A percentile compares a stretch with the other conserved stretches of the same genome.
phyloP scores from a whole-genome alignment of 139 green algal genomes.

The Deuterostichococcus epilithicus region DNA sequence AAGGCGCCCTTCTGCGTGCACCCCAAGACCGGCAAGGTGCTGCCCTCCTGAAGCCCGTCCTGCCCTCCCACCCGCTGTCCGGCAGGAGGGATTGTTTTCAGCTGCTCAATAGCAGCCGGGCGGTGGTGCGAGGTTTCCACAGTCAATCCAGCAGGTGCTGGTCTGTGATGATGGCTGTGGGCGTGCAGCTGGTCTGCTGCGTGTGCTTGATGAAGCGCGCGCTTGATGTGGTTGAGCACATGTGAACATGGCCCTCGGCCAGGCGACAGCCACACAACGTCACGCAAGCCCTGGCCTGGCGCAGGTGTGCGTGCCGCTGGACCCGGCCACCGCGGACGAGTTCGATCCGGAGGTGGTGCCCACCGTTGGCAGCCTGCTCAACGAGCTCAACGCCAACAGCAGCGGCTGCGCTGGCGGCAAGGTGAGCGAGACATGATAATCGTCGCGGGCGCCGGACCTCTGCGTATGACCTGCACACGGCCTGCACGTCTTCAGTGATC shows the following conservation, averaged over 20 bases:
- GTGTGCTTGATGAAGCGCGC: not conserved
- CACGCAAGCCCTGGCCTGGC: not conserved
- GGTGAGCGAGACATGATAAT: too few species aligned
- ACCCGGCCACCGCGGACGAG: conserved; percentile 56
- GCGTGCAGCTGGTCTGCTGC: not conserved
- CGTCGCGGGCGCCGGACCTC: too few species aligned
- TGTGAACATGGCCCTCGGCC: not conserved
- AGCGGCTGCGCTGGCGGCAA: not conserved
- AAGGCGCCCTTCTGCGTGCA: conserved; percentile 99
- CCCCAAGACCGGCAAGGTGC: conserved; percentile 90
- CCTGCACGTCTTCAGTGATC: too few species aligned
- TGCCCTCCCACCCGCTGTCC: not conserved
- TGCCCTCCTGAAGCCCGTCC: not conserved
- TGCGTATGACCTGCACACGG: too few species aligned
- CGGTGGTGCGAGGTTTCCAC: not conserved
- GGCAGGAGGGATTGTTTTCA: not conserved
- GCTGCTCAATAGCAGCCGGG: not conserved
- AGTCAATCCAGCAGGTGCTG: not conserved
- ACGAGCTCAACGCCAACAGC: conserved; percentile 46
- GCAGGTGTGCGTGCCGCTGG: conserved; percentile 92
- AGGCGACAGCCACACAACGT: not conserved
- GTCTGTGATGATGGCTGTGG: not conserved
- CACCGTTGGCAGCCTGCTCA: conserved; percentile 67
- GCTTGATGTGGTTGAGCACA: not conserved
- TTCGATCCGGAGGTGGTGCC: conserved; percentile 88